phyloP scores from a whole-genome alignment of 2,329 filamentous ascomycete genomes.

The Cladophialophora psammophila region DNA sequence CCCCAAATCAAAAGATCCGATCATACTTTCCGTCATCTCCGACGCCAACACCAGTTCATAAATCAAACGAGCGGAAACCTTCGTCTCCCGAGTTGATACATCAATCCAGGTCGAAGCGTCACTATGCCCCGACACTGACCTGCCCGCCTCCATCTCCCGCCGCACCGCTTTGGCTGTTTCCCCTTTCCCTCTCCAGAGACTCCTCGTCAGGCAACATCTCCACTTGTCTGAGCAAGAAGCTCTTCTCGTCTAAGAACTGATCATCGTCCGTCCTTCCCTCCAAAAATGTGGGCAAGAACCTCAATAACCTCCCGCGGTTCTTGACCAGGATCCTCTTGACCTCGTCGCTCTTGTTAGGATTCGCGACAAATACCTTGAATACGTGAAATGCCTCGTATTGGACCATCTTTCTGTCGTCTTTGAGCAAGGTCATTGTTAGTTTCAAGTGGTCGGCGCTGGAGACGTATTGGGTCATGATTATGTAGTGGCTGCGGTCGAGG shows the following conservation, averaged over 20 bases:
- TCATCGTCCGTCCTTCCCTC: conserved; percentile 97
- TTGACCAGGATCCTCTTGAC: conserved; percentile 96
- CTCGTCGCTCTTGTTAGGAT: conserved; percentile 95
- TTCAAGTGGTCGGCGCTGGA: conserved; percentile 95
- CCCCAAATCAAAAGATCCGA: no score
- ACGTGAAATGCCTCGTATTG: conserved; percentile 99
- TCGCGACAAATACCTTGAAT: conserved; percentile 99
- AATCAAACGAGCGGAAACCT: no score
- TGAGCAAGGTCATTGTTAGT: conserved; percentile 95
- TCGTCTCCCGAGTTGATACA: no score
- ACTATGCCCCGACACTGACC: conserved; percentile 27
- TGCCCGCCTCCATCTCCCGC: conserved; percentile 6
- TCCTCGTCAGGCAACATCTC: conserved; percentile 47
- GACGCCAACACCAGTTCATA: background rate
- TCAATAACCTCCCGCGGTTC: conserved; percentile 89
- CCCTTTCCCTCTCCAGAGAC: conserved; percentile 9
- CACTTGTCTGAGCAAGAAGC: conserved; percentile 96
- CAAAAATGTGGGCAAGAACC: conserved; percentile 88
- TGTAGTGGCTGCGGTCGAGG: conserved; percentile 94
- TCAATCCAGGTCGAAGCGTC: no score
- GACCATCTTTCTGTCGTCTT: conserved; percentile 97
- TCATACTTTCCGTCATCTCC: background rate
- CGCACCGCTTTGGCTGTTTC: background rate
- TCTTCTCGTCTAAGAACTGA: conserved; percentile 97
- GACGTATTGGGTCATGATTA: conserved; percentile 97